A percentile compares a stretch with the other conserved stretches of the same genome.
These are phyloP conservation scores for Leccinum longicurvipes DNA, from an alignment of 768 basidiomycete species.

Conservation along the genomic window DNA sequence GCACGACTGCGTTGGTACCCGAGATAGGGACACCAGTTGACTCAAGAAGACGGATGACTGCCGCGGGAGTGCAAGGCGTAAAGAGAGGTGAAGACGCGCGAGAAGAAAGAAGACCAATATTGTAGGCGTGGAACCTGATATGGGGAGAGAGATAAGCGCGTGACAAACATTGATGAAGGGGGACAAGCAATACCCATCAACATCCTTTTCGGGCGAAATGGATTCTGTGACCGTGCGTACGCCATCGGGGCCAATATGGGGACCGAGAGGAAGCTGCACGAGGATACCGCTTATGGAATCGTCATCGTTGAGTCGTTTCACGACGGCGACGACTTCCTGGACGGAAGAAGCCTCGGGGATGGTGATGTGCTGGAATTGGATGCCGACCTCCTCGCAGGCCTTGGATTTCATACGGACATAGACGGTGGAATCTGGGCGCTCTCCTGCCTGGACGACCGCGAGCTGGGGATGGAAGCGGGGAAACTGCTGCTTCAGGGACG, in stretches of 20 bases:
- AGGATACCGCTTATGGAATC: constrained; percentile 82
- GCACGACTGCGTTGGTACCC: constrained; percentile 84
- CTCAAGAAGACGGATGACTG: constrained; percentile 87
- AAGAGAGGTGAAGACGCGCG: constrained; percentile 88
- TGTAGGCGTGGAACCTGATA: constrained; percentile 92
- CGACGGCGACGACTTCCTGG: constrained; percentile 71
- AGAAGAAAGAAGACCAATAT: constrained; percentile 92
- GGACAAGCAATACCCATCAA: constrained; percentile 73
- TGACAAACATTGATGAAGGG: background rate
- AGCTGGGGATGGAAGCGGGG: constrained; percentile 92
- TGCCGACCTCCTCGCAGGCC: constrained; percentile 91
- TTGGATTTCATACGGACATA: constrained; percentile 99
- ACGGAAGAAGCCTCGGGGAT: constrained; percentile 67
- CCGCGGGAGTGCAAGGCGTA: constrained; percentile 92
- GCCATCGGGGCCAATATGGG: constrained; percentile 74
- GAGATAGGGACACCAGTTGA: constrained; percentile 74
- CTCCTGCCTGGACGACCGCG: constrained; percentile 91
- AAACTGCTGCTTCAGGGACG: constrained; percentile 55
- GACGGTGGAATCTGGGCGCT: constrained; percentile 82
- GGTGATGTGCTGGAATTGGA: constrained; percentile 77
- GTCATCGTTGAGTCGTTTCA: constrained; percentile 81
- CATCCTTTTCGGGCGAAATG: constrained; percentile 90
- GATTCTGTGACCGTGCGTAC: constrained; percentile 94
- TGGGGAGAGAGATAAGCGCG: constrained; percentile 5
- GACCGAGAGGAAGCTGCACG: constrained; percentile 91